phyloP scores from a whole-genome alignment of 257 asterid species.

The Linderniella brevidens region DNA sequence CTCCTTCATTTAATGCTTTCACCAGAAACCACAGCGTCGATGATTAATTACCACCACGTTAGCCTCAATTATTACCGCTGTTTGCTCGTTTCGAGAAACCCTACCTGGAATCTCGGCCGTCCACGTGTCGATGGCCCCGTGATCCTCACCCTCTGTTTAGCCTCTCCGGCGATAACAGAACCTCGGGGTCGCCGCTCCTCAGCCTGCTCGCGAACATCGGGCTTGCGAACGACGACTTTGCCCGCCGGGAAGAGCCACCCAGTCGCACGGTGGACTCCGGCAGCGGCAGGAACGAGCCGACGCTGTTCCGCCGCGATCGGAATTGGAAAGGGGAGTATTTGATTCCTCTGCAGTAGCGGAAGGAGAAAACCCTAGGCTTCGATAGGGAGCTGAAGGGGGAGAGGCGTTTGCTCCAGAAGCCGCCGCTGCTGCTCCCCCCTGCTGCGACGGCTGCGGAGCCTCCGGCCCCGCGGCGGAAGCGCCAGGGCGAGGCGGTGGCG shows the following conservation, averaged over 20 bases:
- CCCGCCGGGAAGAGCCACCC: constrained; percentile 57
- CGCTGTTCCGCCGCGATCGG: constrained; percentile 37
- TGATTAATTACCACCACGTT: too few species aligned
- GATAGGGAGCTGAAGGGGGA: constrained; percentile 71
- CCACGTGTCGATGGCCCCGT: constrained; percentile 45
- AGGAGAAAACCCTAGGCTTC: constrained; percentile 66
- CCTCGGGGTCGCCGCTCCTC: constrained; percentile 94
- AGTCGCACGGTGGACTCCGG: constrained; percentile 60
- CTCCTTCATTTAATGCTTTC: too few species aligned
- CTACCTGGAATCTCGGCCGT: constrained; percentile 8
- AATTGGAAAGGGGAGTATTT: constrained; percentile 72
- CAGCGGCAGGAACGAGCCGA: constrained; percentile 41
- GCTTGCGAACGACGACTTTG: constrained; percentile 81
- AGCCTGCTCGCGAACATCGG: constrained; percentile 93
- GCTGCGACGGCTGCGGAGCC: constrained; percentile 2
- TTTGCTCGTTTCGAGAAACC: neutral
- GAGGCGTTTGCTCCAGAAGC: constrained; percentile 71
- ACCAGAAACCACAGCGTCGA: too few species aligned
- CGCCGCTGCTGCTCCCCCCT: constrained; percentile 33
- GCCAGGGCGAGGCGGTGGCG: constrained; percentile 80
- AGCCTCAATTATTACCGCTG: too few species aligned
- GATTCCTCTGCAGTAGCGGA: constrained; percentile 76
- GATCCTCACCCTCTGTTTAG: constrained; percentile 47
- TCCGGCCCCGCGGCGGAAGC: constrained; percentile 47
- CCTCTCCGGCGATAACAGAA: constrained; percentile 86